A percentile compares a stretch with the other conserved stretches of the same genome.
phyloP scores from a whole-genome alignment of 495 filamentous ascomycete genomes.

The Aspergillus olivimuriae region DNA sequence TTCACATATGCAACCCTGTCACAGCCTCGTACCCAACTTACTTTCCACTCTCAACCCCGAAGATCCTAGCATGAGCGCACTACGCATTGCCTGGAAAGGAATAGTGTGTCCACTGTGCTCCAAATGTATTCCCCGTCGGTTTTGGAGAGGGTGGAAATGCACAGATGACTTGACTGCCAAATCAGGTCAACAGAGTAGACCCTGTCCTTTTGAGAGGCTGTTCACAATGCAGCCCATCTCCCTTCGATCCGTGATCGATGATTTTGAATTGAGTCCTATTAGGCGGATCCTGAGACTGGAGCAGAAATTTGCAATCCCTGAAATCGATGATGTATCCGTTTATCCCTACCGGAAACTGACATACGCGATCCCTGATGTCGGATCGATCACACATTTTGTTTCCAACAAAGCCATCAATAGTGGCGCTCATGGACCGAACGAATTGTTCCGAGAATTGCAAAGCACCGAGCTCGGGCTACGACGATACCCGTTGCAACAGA shows the following conservation, averaged over 20 bases:
- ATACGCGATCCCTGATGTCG: constrained; percentile 37
- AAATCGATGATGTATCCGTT: constrained; percentile 12
- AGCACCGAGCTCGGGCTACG: constrained; percentile 48
- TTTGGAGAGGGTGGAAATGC: constrained; percentile 65
- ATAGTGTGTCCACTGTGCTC: constrained; percentile 69
- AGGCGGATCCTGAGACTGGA: constrained; percentile 20
- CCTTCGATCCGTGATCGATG: constrained; percentile 26
- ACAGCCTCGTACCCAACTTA: constrained; percentile 27
- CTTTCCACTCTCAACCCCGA: constrained; percentile 32
- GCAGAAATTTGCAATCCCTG: constrained; percentile 8
- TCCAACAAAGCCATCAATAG: constrained; percentile 46
- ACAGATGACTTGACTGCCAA: constrained; percentile 8
- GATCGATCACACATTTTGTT: constrained; percentile 58
- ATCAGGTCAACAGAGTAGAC: constrained; percentile 17
- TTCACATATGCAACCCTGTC: constrained; percentile 28
- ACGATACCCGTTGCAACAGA: constrained; percentile 42
- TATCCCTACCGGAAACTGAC: constrained; percentile 21
- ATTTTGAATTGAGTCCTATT: constrained; percentile 21
- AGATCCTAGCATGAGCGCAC: constrained; percentile 20
- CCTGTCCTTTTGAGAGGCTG: constrained; percentile 41
- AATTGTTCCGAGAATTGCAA: constrained; percentile 60
- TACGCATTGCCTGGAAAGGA: constrained; percentile 48
- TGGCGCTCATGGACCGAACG: constrained; percentile 50
- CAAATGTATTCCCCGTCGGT: constrained; percentile 53
- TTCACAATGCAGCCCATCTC: constrained; percentile 31